These are phyloP conservation scores for Boletellus sp. DNA, from an alignment of 768 basidiomycete genomes.

Conservation along the genomic window DNA sequence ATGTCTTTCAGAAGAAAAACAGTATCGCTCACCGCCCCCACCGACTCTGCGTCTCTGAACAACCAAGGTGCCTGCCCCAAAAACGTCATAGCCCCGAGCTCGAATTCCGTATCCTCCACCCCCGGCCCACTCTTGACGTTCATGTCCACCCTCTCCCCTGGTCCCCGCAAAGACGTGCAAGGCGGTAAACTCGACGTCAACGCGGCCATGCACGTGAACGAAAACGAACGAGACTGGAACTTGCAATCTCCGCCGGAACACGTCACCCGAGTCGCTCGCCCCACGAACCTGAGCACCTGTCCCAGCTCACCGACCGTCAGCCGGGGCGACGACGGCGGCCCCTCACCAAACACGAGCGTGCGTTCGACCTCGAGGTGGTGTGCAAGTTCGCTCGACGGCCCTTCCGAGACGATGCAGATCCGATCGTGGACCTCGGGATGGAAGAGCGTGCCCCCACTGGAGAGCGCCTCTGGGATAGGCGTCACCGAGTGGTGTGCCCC, in stretches of 20 bases:
- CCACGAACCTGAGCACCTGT: conserved; percentile 7
- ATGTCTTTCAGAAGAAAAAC: too few species aligned
- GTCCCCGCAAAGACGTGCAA: not conserved
- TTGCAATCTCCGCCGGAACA: conserved; percentile 10
- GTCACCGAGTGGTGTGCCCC: conserved; percentile 5
- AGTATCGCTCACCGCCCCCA: not conserved
- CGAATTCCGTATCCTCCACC: not conserved
- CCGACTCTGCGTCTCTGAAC: not conserved
- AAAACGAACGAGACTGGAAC: conserved; percentile 16
- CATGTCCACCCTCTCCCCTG: not conserved
- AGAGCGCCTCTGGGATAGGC: not conserved
- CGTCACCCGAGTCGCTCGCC: conserved; percentile 1
- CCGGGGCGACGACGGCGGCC: not conserved
- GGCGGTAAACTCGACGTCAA: conserved; percentile 6
- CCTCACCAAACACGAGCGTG: conserved; percentile 1
- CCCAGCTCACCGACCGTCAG: conserved; percentile 5
- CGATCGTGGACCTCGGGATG: conserved; percentile 15
- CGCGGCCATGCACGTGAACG: conserved; percentile 10
- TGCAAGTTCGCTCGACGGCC: not conserved
- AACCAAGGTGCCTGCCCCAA: not conserved
- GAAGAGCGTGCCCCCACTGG: not conserved
- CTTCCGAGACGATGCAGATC: not conserved
- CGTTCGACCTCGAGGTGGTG: conserved; percentile 14
- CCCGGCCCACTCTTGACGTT: not conserved
- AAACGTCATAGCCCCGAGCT: not conserved